Percentiles rank a stretch among this genome's conserved stretches.
These are phyloP conservation scores for Trichocomaceae sp. DNA, from an alignment of 2,329 filamentous ascomycete species.

Conservation along the genomic window DNA sequence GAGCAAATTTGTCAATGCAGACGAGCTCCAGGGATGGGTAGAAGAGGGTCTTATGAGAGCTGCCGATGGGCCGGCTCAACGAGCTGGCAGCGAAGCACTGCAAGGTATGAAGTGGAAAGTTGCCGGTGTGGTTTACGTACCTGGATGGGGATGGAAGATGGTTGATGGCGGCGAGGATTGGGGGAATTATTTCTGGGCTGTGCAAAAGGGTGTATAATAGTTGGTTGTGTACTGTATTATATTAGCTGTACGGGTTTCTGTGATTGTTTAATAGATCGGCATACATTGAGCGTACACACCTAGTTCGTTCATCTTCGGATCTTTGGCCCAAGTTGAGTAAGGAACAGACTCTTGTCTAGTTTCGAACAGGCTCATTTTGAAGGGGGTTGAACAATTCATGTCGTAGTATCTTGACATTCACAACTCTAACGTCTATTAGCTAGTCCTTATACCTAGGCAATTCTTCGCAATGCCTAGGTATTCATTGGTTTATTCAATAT, in stretches of 20 bases:
- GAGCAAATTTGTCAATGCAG: constrained; percentile 87
- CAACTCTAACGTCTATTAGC: constrained; percentile 8
- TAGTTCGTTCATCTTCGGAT: constrained; percentile 43
- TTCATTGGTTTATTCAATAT: constrained; percentile 8
- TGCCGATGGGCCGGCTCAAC: constrained; percentile 33
- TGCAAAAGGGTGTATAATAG: constrained; percentile 50
- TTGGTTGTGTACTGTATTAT: background rate
- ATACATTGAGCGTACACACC: too few relatives aligned
- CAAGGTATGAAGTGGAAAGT: constrained; percentile 52
- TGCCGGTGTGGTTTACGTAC: constrained; percentile 84
- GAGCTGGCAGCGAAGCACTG: constrained; percentile 22
- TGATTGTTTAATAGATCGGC: too few relatives aligned
- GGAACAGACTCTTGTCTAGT: constrained; percentile 8
- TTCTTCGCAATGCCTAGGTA: background rate
- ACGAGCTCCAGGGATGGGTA: constrained; percentile 51
- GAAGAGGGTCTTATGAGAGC: constrained; percentile 42
- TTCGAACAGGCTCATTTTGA: too few relatives aligned
- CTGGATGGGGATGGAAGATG: constrained; percentile 69
- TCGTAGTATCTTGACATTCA: constrained; percentile 7
- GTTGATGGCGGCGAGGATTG: constrained; percentile 73
- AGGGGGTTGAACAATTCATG: background rate
- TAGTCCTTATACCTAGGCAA: constrained; percentile 5
- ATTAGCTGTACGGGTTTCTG: background rate
- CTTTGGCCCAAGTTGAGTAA: constrained; percentile 39
- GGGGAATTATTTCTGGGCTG: constrained; percentile 94